Conservation (phyloP, 805 yeast species). For the Pichia heedii region DNA sequence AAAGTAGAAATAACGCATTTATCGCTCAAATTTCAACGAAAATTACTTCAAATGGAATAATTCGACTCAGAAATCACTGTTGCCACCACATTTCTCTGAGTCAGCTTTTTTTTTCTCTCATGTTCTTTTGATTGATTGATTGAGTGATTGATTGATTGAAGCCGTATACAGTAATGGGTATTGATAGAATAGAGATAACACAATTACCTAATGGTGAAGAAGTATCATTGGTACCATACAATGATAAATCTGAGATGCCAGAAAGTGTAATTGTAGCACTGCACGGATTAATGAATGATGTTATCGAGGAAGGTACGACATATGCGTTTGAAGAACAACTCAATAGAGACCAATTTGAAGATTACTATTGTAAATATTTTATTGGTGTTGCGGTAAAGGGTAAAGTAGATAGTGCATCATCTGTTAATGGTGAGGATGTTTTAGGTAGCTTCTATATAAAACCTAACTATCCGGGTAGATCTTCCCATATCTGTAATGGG, state of each 20-base stretch:
- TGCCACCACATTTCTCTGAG: no score
- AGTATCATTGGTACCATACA: constrained; percentile 54
- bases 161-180: constrained; percentile 1
- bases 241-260: constrained; percentile 42
- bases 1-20: no score
- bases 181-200: constrained; percentile 10
- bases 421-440: constrained; percentile 21
- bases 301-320: constrained; percentile 65
- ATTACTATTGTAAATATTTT: constrained; percentile 61
- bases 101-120: no score
- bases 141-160: no score
- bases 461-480: constrained; percentile 80
- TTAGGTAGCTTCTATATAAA: constrained; percentile 75
- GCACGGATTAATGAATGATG: constrained; percentile 47
- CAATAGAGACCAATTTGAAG: constrained; percentile 41
- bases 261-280: constrained; percentile 36
- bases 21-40: no score
- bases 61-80: no score
- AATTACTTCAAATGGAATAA: no score
- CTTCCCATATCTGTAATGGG: constrained; percentile 81
- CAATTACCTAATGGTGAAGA: constrained; percentile 20
- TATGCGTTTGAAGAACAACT: constrained; percentile 50
- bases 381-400: constrained; percentile 53
- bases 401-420: constrained; percentile 12
- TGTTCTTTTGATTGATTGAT: no score